Evolutionary conservation across 257 asterid species (phyloP).

Genomic region (Solanum medicagineum): DNA sequence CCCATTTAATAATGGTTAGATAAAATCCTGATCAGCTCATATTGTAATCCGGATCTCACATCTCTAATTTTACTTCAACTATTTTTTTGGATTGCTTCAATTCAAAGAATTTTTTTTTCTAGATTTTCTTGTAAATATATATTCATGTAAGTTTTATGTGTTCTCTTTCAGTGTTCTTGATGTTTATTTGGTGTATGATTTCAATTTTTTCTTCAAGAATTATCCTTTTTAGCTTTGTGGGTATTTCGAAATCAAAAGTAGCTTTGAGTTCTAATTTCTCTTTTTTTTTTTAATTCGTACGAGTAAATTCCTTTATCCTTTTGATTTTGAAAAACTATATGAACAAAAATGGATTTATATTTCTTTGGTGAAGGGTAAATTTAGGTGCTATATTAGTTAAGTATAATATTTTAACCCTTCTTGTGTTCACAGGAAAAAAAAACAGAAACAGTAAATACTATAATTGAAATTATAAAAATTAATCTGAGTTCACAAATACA

Average conservation of each 20-base stretch:
- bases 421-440: too few relatives aligned
- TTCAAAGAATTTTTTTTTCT: not conserved
- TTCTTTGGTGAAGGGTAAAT: not conserved
- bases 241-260: not conserved
- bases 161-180: not conserved
- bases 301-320: not conserved
- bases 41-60: not conserved
- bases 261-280: not conserved
- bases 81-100: not conserved
- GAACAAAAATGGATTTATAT: not conserved
- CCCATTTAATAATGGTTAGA: not conserved
- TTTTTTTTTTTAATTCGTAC: not conserved
- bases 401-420: too few relatives aligned
- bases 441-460: too few relatives aligned
- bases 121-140: not conserved
- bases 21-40: not conserved
- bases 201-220: not conserved
- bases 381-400: not conserved
- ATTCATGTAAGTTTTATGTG: not conserved
- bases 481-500: too few relatives aligned
- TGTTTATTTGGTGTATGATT: not conserved
- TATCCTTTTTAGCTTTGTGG: too few relatives aligned
- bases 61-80: not conserved
- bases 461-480: too few relatives aligned
- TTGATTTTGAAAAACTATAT: not conserved